These are phyloP conservation scores for Crucibulum laeve DNA, from an alignment of 768 basidiomycete genomes.

Conservation along the genomic window DNA sequence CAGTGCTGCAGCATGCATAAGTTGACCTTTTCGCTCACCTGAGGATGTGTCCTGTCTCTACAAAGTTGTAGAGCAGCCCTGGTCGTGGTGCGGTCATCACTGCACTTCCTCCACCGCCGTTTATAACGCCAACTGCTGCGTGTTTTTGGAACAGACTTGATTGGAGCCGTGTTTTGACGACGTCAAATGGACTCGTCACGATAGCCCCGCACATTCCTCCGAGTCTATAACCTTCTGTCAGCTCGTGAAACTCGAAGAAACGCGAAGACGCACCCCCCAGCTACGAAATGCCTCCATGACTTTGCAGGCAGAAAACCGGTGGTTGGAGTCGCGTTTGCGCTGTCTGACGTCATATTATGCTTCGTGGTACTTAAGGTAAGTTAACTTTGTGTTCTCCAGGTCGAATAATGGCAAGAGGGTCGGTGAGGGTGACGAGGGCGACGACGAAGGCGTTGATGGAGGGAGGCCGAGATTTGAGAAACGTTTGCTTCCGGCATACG, in stretches of 20 bases:
- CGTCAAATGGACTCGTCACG: constrained; percentile 95
- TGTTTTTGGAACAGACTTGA: constrained; percentile 71
- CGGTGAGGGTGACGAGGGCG: no score
- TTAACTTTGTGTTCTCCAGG: no score
- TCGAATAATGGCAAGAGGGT: no score
- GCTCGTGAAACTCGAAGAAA: constrained; percentile 6
- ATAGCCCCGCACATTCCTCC: constrained; percentile 98
- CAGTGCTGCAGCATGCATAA: constrained; percentile 24
- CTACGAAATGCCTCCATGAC: constrained; percentile 82
- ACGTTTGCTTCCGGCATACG: no score
- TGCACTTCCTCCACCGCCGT: constrained; percentile 27
- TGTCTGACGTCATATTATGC: no score
- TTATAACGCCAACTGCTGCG: constrained; percentile 30
- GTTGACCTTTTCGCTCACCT: constrained; percentile 40
- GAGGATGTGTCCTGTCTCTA: constrained; percentile 89
- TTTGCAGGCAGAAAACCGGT: constrained; percentile 54
- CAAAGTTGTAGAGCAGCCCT: constrained; percentile 83
- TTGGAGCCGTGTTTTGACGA: constrained; percentile 96
- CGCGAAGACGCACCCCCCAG: constrained; percentile 66
- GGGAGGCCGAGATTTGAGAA: no score
- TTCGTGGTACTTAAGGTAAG: no score
- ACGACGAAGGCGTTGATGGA: no score
- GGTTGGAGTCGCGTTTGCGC: constrained; percentile 27
- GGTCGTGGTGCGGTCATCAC: constrained; percentile 34
- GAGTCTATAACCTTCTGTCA: constrained; percentile 43